Percentiles rank a stretch among this genome's conserved stretches.
Conservation (phyloP, 495 filamentous ascomycete genomes). For the Gamarada debralockiae region DNA sequence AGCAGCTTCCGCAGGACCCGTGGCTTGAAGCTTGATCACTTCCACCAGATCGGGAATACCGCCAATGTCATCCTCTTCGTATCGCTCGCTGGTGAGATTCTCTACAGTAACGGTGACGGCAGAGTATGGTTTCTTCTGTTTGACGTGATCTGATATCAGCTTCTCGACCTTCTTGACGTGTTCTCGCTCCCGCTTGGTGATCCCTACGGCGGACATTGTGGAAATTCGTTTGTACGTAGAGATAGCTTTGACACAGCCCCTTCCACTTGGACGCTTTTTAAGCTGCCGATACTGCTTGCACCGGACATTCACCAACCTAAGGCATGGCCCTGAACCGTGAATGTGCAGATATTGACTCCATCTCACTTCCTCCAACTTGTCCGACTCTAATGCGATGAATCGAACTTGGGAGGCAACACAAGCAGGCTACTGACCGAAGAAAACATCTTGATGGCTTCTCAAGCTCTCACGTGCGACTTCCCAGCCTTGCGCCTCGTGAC, state of each 20-base stretch:
- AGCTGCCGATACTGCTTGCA: no score
- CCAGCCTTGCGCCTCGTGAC: neutral
- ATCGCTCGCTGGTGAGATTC: slow-evolving; percentile 81
- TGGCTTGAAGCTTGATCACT: slow-evolving; percentile 82
- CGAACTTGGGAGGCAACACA: neutral
- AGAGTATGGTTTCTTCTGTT: slow-evolving; percentile 87
- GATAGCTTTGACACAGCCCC: no score
- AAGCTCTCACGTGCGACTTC: neutral
- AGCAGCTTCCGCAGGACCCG: slow-evolving; percentile 85
- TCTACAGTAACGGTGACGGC: slow-evolving; percentile 95
- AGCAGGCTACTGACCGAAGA: slow-evolving; percentile 1
- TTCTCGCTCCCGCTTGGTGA: no score
- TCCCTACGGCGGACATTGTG: no score
- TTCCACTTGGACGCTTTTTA: no score
- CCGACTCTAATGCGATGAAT: no score
- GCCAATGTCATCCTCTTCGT: slow-evolving; percentile 84
- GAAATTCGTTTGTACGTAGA: no score
- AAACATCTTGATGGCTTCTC: neutral
- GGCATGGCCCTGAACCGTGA: no score
- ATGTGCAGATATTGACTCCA: no score
- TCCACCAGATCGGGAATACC: slow-evolving; percentile 94
- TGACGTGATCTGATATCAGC: slow-evolving; percentile 3
- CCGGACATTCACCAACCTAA: no score
- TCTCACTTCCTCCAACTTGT: no score
- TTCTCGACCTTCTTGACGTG: neutral